phyloP scores from a whole-genome alignment of 108 stramenopile genomes.

The Cyclotella kingstonii region DNA sequence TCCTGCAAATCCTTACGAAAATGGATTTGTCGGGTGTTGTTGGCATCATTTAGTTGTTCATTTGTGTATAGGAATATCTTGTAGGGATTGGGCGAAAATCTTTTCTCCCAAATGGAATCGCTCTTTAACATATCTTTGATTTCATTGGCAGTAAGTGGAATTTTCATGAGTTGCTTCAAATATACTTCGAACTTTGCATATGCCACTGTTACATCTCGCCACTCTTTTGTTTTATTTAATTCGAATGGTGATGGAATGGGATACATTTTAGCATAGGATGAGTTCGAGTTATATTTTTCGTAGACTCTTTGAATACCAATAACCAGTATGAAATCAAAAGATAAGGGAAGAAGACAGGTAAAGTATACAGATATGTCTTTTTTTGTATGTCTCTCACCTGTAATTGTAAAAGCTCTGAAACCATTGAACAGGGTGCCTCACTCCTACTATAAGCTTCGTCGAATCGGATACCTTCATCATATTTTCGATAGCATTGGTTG shows the following conservation, averaged over 20 bases:
- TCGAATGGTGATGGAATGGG: slow-evolving; percentile 15
- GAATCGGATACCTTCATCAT: no score
- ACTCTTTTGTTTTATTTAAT: slow-evolving; percentile 9
- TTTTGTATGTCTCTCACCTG: slow-evolving; percentile 17
- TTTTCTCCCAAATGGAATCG: slow-evolving; percentile 14
- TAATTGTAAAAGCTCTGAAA: slow-evolving; percentile 28
- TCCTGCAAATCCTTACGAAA: slow-evolving; percentile 39
- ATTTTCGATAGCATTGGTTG: no score
- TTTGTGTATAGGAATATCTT: slow-evolving; percentile 47
- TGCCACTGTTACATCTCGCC: slow-evolving; percentile 15
- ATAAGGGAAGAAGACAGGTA: background rate
- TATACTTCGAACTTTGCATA: slow-evolving; percentile 13
- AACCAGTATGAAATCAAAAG: background rate
- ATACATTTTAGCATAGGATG: background rate
- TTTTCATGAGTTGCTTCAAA: slow-evolving; percentile 25
- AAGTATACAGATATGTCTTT: background rate
- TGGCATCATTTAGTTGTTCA: slow-evolving; percentile 47
- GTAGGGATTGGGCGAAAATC: slow-evolving; percentile 32
- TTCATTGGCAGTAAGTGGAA: slow-evolving; percentile 19
- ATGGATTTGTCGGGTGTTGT: slow-evolving; percentile 15
- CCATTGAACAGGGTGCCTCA: no score
- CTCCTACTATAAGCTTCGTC: no score
- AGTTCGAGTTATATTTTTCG: background rate
- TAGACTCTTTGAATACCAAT: background rate
- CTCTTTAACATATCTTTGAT: slow-evolving; percentile 13